These are phyloP conservation scores for Acer negundo DNA, from an alignment of 345 rosid genomes.

Conservation along the genomic window DNA sequence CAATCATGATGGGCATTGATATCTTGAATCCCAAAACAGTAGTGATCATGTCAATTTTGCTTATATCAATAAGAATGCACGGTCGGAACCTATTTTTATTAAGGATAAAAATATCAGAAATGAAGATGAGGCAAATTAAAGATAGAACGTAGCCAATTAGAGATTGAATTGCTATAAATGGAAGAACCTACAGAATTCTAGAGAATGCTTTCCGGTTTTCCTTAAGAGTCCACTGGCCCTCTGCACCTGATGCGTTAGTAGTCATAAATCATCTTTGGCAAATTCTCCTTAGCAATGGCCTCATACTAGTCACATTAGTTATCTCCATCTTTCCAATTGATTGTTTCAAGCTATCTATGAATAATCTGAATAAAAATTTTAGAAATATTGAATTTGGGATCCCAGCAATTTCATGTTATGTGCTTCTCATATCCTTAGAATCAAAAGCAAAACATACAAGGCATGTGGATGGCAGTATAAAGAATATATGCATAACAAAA, in stretches of 20 bases:
- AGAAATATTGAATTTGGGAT: background rate
- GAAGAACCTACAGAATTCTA: slow-evolving; percentile 65
- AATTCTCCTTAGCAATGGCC: slow-evolving; percentile 78
- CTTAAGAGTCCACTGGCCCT: slow-evolving; percentile 91
- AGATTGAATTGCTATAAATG: background rate
- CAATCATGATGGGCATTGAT: slow-evolving; percentile 98
- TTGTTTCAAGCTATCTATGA: background rate
- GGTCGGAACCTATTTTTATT: slow-evolving; percentile 80
- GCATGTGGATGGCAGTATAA: background rate
- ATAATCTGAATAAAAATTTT: slow-evolving; percentile 1
- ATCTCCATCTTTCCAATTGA: slow-evolving; percentile 51
- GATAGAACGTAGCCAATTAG: background rate
- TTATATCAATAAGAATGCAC: slow-evolving; percentile 83
- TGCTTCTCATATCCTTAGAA: no score
- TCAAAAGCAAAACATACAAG: no score
- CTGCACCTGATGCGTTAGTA: slow-evolving; percentile 99
- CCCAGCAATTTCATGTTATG: background rate
- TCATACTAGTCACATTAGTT: slow-evolving; percentile 84
- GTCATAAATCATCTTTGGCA: slow-evolving; percentile 95
- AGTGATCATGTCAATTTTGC: slow-evolving; percentile 74
- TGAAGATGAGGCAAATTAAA: background rate
- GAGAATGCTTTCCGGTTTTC: slow-evolving; percentile 89
- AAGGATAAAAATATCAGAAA: background rate
- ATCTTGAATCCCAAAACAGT: slow-evolving; percentile 80
- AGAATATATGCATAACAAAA: background rate